Base-by-base conservation (phyloP, 2,329 filamentous ascomycete species). In the Pestalotiopsis sp. region DNA sequence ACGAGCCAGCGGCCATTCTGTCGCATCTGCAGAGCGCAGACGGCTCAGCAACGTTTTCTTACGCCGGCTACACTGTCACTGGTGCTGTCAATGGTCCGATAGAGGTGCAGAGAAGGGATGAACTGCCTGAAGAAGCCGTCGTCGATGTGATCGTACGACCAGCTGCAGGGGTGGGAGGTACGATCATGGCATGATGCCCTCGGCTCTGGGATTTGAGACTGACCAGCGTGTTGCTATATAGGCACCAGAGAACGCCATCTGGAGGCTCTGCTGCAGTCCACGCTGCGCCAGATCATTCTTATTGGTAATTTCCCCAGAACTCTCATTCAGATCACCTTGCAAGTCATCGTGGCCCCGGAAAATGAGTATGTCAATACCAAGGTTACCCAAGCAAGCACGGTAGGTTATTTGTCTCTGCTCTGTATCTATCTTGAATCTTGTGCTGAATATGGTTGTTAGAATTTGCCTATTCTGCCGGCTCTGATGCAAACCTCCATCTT, bases 121-220 rank as follows among this genome's bases (percentile, higher is more conserved):
- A 98, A 80, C 89, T 96, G 73, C 92, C 96, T 7, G 95, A 97
- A 80, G 94, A 98, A 83, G 94, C 95, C 36, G 89, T 92, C 64
- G 86, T 99, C 72, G 96, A 98, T 81, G 93, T 99, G 69, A 90
- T 95, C 78, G 89, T 99, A 72, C 90, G 96, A 79, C 95, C 95
- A 63, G 91, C 92, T 45, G 90, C 92, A 72, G 95, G 95, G 17
- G 91, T 96, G 61, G 94, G 93, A 84, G 92, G 94, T 91, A 80
- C 78, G 86, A 76, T 62, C 61, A 71, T 72, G 69, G 62, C 67
- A 67, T 65, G 41, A 68, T 52, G 9, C 59, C 68, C 39, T 27
- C 65, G n/a, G 31, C 23, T 67, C 62, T 68, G 52, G 38, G 65
- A 67, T 41, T 20, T 59, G 31, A 36, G 67, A 45, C 68, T 74